Conservation (phyloP, 2,329 filamentous ascomycete genomes). For the Amauroascus verrucosus region DNA sequence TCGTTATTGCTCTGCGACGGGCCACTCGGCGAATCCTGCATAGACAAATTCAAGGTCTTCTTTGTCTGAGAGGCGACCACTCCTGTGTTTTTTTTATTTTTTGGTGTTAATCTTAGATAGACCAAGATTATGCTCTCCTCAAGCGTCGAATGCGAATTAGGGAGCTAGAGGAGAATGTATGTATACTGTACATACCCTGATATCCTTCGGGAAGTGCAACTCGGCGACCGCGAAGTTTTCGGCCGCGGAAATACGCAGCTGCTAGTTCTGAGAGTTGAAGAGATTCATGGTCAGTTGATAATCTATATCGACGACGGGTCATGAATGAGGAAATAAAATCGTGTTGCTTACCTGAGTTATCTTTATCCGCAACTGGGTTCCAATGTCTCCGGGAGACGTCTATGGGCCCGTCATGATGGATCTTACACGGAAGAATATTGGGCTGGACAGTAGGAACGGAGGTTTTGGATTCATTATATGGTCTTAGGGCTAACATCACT, state of each 20-base stretch:
- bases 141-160: background rate
- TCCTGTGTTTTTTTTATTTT: conserved; percentile 35
- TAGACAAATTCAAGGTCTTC: conserved; percentile 19
- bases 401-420: conserved; percentile 67
- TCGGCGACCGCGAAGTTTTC: conserved; percentile 60
- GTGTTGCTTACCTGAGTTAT: conserved; percentile 30
- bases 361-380: conserved; percentile 45
- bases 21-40: background rate
- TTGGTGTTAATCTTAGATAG: no score
- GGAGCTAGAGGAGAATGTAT: background rate
- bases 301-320: no score
- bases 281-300: background rate
- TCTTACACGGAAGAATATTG: conserved; percentile 68
- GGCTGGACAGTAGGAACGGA: conserved; percentile 27
- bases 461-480: conserved; percentile 19
- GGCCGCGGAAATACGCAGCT: conserved; percentile 64
- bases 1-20: conserved; percentile 5
- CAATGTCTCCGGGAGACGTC: conserved; percentile 58
- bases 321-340: no score
- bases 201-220: conserved; percentile 63
- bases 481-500: conserved; percentile 30
- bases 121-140: no score
- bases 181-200: conserved; percentile 42
- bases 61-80: conserved; percentile 47
- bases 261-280: conserved; percentile 19